Base-by-base conservation (phyloP, 2,329 filamentous ascomycete genomes). In the Sporothrix phasma region DNA sequence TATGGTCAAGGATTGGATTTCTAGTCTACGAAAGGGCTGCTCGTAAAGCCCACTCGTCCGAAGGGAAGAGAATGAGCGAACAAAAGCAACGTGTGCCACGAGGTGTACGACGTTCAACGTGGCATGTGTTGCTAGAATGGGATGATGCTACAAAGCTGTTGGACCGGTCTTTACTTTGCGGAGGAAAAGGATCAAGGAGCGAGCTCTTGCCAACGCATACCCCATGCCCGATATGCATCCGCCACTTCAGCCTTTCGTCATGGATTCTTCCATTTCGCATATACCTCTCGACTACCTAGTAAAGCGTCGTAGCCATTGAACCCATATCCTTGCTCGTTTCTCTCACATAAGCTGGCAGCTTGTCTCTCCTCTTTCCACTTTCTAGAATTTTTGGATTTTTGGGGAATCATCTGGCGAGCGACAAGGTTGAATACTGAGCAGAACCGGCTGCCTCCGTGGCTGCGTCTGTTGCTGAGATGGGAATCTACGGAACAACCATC, bases 161-260 rank as follows among this genome's bases (percentile, higher is more conserved):
- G 26, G 1, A 19, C 29, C 3, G 34, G 34, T 26, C 22, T 26
- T 8, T 19, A 24, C 17, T 2, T 37, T 37, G 29, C n/a, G 8
- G 3, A 19, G 3, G 29, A 29, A 22, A 8, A 22, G 10, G 37
- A 26, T 29, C 3, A 19, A 46, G 22, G 45, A 37, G 60, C 47
- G 22, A 41, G 60, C 46, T 19, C 58, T 31, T 62, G 60, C 60
- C 60, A 62, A 54, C 60, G 37, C 60, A 62, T 54, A 54, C 1
- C 15, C 3, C 47, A 53, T 62, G 13, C 34, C 10, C n/a, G 24
- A 39, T 11, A 39, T 19, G 11, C 31, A 54, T 41, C 19, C 34
- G 24, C n/a, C 51, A 59, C 46, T 24, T 54, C 34, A 31, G 46
- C 47, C 39, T 34, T 31, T 34, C 24, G 34, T 49, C 46, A 45